Evolutionary conservation across 2,329 filamentous ascomycete genomes (phyloP), one percentile per base, ranked within the genome.

Genomic region (Ceratocystis eucalypticola): DNA sequence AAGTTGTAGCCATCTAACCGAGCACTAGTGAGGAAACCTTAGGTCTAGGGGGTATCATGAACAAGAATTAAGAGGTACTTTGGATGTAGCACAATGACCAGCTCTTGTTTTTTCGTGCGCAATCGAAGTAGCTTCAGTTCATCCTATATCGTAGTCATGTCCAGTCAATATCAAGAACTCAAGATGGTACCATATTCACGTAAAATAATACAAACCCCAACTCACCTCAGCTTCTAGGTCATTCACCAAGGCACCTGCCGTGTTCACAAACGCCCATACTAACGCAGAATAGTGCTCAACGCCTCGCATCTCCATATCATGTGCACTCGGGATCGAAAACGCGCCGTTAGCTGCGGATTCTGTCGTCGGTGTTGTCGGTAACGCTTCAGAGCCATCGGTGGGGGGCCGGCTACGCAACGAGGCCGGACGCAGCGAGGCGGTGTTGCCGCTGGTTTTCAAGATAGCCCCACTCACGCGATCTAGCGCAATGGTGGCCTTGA

Each of bases 61-160:
- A 93, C 83, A 46, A 91, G 87, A 65, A 92, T 84, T 46, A 93
- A 80, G 61, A 94, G 79, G 75, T 89, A 95, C 72, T 89, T 91
- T 50, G 82, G 73, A 74, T 93, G 89, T 74, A 88, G 89, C 22
- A 93, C 87, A 72, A 94, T 89, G 68, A 94, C 87, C 69, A 94
- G 77, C 75, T 95, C 90, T 71, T 91, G 88, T 75, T 89, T 91
- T 78, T 86, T 91, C n/a, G 89, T 93, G 70, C 90, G 82, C 70
- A 95, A 74, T 69, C 89, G 81, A 64, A 94, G 75, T 61, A 94
- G 78, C 76, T 87, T 91, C 69, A 92, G 76, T 73, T 92, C 89
- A 71, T 94, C 89, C 81, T 88, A 69, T 63, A 66, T 37, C 55
- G 55, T n/a, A 59, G 17, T 8, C 12, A 59, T 2, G 37, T 48